phyloP scores from a whole-genome alignment of 495 filamentous ascomycete genomes.

The Letharia lupina region DNA sequence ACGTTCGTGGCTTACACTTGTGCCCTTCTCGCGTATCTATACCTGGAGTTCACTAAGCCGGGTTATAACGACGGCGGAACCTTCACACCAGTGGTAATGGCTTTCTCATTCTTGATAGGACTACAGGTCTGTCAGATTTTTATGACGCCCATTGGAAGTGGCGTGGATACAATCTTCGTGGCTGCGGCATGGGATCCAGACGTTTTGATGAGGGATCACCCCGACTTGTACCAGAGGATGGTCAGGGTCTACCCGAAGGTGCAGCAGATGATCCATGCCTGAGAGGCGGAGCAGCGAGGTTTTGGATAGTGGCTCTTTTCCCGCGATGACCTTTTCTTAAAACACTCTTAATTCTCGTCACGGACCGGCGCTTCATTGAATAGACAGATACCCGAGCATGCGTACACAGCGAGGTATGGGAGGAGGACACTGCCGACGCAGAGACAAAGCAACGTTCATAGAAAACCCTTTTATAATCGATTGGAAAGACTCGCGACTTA shows the following conservation, averaged over 20 bases:
- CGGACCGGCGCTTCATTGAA: neutral
- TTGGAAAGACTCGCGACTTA: neutral
- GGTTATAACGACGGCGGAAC: conserved; percentile 62
- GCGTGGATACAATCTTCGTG: conserved; percentile 74
- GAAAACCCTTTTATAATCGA: neutral
- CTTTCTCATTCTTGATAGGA: conserved; percentile 75
- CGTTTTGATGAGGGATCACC: conserved; percentile 72
- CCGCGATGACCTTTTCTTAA: neutral
- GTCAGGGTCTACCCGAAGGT: conserved; percentile 75
- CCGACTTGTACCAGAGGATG: conserved; percentile 68
- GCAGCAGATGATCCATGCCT: conserved; percentile 61
- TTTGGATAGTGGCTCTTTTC: conserved; percentile 2
- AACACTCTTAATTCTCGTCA: neutral
- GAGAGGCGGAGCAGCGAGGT: conserved; percentile 7
- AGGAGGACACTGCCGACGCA: neutral
- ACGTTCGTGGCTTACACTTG: conserved; percentile 76
- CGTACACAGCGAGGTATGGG: neutral
- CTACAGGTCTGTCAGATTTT: conserved; percentile 84
- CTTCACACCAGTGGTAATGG: conserved; percentile 72
- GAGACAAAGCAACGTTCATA: neutral
- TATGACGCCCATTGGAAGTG: conserved; percentile 61
- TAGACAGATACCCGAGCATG: neutral
- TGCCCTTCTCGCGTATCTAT: conserved; percentile 73
- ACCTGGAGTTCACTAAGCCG: conserved; percentile 70
- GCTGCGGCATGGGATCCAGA: conserved; percentile 84